phyloP scores from a whole-genome alignment of 1,284 basidiomycete species.

The Apiotrichum gracile region DNA sequence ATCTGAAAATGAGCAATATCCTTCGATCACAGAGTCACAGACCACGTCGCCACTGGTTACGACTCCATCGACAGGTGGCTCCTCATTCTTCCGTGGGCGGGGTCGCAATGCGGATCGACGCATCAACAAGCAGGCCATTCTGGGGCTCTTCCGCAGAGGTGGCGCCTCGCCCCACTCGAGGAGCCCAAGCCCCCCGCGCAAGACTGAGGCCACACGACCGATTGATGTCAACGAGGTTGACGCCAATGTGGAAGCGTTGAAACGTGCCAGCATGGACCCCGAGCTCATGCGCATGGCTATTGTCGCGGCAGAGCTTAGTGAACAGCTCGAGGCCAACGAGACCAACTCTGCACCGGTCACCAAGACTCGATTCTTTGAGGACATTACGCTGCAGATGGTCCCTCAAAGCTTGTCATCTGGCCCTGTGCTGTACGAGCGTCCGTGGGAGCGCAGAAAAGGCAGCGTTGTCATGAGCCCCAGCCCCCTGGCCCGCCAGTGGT shows the following conservation, averaged over 20 bases:
- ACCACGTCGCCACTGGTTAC: neutral
- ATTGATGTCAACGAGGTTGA: conserved; percentile 33
- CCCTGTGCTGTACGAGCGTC: neutral
- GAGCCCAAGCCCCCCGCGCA: conserved; percentile 36
- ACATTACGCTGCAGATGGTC: conserved; percentile 4
- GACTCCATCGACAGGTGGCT: neutral
- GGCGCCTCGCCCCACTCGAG: conserved; percentile 40
- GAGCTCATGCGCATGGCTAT: conserved; percentile 17
- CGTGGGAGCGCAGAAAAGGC: conserved; percentile 17
- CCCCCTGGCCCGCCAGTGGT: conserved; percentile 42
- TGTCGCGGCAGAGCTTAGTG: conserved; percentile 8
- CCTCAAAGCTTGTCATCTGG: neutral
- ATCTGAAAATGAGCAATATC: conserved; percentile 8
- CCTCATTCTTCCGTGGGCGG: conserved; percentile 21
- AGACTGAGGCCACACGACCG: conserved; percentile 18
- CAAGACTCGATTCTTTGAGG: conserved; percentile 38
- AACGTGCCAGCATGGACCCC: conserved; percentile 37
- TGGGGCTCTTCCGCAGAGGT: conserved; percentile 38
- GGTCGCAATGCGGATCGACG: conserved; percentile 8
- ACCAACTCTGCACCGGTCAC: conserved; percentile 32
- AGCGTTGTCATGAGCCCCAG: conserved; percentile 39
- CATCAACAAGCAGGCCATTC: conserved; percentile 28
- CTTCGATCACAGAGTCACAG: conserved; percentile 7
- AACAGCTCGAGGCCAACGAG: conserved; percentile 11
- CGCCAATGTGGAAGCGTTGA: conserved; percentile 38